Conservation (phyloP, 2,329 filamentous ascomycete species). For the Fusarium stilboides region DNA sequence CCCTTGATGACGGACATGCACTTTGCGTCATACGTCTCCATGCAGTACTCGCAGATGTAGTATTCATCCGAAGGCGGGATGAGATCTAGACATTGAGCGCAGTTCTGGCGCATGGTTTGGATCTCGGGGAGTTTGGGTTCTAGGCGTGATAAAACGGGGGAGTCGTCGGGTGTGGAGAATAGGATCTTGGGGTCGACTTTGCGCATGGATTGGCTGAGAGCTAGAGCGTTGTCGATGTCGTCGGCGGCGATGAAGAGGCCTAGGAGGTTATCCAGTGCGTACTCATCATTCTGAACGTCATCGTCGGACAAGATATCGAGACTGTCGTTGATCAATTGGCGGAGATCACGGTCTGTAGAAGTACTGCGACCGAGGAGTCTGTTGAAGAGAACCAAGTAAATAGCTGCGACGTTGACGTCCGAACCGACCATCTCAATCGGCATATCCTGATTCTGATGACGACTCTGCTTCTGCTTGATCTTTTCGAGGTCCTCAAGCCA, state of each 20-base stretch:
- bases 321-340: slow-evolving; percentile 56
- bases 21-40: slow-evolving; percentile 57
- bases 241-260: slow-evolving; percentile 57
- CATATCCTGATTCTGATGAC: slow-evolving; percentile 58
- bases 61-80: slow-evolving; percentile 53
- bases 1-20: slow-evolving; percentile 55
- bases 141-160: slow-evolving; percentile 48
- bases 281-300: slow-evolving; percentile 60
- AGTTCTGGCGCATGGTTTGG: slow-evolving; percentile 54
- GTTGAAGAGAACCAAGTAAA: slow-evolving; percentile 59
- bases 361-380: slow-evolving; percentile 50
- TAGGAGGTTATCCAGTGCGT: slow-evolving; percentile 59
- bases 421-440: slow-evolving; percentile 59
- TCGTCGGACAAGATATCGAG: slow-evolving; percentile 58
- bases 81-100: slow-evolving; percentile 57
- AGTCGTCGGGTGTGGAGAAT: slow-evolving; percentile 49
- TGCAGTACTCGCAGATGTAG: slow-evolving; percentile 56
- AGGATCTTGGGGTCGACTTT: slow-evolving; percentile 52
- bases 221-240: slow-evolving; percentile 56
- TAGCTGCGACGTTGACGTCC: slow-evolving; percentile 59
- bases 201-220: slow-evolving; percentile 59
- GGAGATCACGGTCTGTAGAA: slow-evolving; percentile 52
- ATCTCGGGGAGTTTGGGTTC: slow-evolving; percentile 58
- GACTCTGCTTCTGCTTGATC: slow-evolving; percentile 56
- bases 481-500: slow-evolving; percentile 57